A percentile compares a stretch with the other conserved stretches of the same genome.
These are phyloP conservation scores for Quercus mongolica DNA, from an alignment of 306 rosid species.

Conservation along the genomic window DNA sequence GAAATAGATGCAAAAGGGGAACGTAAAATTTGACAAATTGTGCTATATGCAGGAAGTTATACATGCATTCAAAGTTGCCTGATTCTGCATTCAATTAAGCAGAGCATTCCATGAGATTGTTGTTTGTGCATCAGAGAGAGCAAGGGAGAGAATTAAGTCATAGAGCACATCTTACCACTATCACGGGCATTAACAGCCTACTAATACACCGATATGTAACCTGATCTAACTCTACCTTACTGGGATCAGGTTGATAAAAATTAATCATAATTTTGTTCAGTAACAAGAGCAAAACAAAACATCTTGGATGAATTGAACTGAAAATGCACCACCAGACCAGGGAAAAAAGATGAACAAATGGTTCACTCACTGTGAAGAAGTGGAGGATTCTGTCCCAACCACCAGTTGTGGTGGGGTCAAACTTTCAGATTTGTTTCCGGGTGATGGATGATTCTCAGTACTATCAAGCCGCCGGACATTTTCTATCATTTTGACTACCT, in stretches of 20 bases:
- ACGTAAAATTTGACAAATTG: not conserved
- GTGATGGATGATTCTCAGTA: conserved; percentile 37
- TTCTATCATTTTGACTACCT: conserved; percentile 67
- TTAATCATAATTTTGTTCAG: conserved; percentile 34
- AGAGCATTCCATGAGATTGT: not conserved
- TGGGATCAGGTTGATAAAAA: conserved; percentile 21
- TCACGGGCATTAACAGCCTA: conserved; percentile 6
- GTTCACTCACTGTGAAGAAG: conserved; percentile 2
- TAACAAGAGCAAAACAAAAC: conserved; percentile 21
- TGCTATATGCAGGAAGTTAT: not conserved
- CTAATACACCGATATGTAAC: conserved; percentile 8
- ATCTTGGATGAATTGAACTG: conserved; percentile 30
- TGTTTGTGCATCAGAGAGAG: not conserved
- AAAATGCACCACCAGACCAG: conserved; percentile 24
- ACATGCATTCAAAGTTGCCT: not conserved
- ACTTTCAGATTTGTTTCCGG: conserved; percentile 47
- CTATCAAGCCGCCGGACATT: conserved; percentile 52
- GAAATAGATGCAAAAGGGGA: not conserved
- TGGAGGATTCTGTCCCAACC: conserved; percentile 17
- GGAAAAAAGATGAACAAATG: not conserved
- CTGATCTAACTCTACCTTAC: conserved; percentile 18
- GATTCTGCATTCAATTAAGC: not conserved
- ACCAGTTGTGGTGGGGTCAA: conserved; percentile 26
- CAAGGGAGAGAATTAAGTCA: not conserved
- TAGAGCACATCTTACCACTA: not conserved